Percentiles rank a stretch among this genome's conserved stretches.
Conservation (phyloP, 345 rosid genomes). For the Mercurialis annua region DNA sequence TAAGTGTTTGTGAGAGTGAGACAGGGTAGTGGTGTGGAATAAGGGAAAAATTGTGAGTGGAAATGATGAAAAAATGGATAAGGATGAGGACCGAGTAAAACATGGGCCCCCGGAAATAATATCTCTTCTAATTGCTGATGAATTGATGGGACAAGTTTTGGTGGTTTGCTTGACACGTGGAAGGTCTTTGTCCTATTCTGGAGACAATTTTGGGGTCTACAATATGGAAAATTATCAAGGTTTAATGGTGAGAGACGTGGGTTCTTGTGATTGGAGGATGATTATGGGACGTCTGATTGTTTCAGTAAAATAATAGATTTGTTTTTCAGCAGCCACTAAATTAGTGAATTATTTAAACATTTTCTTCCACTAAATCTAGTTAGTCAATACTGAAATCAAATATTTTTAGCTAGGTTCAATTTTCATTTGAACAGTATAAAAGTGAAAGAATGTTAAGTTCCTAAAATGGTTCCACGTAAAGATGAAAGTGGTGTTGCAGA, state of each 20-base stretch:
- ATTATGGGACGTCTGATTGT: background rate
- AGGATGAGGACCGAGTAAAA: slow-evolving; percentile 43
- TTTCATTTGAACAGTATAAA: too few relatives aligned
- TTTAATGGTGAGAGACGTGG: slow-evolving; percentile 17
- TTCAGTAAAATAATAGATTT: too few relatives aligned
- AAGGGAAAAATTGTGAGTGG: background rate
- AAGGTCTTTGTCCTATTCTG: slow-evolving; percentile 21
- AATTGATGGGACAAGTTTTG: background rate
- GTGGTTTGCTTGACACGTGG: slow-evolving; percentile 21
- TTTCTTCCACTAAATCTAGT: too few relatives aligned
- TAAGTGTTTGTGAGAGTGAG: background rate
- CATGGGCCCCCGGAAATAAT: slow-evolving; percentile 34
- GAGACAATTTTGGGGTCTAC: slow-evolving; percentile 19
- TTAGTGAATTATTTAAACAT: too few relatives aligned
- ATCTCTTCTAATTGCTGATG: slow-evolving; percentile 21
- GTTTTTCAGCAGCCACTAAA: too few relatives aligned
- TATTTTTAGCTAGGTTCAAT: too few relatives aligned
- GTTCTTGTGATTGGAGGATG: background rate
- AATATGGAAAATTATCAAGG: background rate
- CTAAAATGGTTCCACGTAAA: too few relatives aligned
- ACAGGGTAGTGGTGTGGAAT: background rate
- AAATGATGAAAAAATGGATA: slow-evolving; percentile 31
- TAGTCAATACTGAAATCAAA: too few relatives aligned
- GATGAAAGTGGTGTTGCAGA: too few relatives aligned
- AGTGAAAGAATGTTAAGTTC: too few relatives aligned